These are phyloP conservation scores for Hanseniaspora taiwanica DNA, from an alignment of 805 yeast species.

Conservation along the genomic window DNA sequence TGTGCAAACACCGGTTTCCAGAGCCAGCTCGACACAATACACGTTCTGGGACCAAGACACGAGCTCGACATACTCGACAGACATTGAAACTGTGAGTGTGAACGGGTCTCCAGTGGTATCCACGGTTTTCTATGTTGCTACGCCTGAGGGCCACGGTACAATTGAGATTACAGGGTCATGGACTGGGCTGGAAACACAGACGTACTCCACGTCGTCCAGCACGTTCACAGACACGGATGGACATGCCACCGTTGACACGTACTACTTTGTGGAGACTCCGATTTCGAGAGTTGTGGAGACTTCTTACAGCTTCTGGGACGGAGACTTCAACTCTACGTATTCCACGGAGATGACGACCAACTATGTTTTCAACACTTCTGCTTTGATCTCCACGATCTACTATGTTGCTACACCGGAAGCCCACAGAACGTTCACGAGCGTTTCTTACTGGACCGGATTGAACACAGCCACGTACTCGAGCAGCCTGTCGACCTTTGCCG, in stretches of 20 bases:
- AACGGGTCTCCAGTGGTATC: conserved; percentile 7
- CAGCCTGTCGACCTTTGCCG: conserved; percentile 1
- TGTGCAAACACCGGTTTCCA: conserved; percentile 5
- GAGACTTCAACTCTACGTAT: neutral
- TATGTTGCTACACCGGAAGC: conserved; percentile 6
- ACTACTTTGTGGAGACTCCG: conserved; percentile 9
- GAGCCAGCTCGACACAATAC: conserved; percentile 1
- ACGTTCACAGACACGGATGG: conserved; percentile 1
- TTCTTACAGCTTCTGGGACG: neutral
- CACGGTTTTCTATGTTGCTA: conserved; percentile 10
- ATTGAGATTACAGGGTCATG: neutral
- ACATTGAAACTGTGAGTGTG: conserved; percentile 4
- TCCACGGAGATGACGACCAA: conserved; percentile 1
- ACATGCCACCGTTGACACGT: neutral
- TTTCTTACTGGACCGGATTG: conserved; percentile 2
- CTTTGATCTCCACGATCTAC: conserved; percentile 6
- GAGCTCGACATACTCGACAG: conserved; percentile 1
- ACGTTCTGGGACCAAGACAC: neutral
- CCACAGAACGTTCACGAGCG: neutral
- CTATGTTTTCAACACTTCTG: neutral
- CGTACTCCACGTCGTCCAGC: conserved; percentile 3
- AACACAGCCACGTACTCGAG: conserved; percentile 1
- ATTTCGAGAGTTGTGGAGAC: conserved; percentile 1
- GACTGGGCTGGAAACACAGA: conserved; percentile 2
- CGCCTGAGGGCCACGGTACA: conserved; percentile 7